Percentiles rank a stretch among this genome's conserved stretches.
These are phyloP conservation scores for Leccinum boreale DNA, from an alignment of 768 basidiomycete species.

Conservation along the genomic window DNA sequence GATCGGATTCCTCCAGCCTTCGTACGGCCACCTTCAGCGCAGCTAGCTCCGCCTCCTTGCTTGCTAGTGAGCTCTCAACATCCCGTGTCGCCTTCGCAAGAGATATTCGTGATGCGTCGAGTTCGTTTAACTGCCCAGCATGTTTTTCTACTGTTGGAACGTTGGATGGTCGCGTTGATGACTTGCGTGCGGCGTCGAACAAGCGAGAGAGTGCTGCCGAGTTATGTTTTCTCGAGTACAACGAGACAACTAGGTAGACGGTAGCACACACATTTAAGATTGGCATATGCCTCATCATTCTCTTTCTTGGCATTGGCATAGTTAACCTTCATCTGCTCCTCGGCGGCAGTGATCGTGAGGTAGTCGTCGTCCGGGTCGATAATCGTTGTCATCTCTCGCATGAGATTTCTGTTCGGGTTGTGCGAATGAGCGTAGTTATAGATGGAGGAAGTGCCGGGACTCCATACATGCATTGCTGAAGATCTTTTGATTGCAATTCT, in stretches of 20 bases:
- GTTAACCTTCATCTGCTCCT: constrained; percentile 61
- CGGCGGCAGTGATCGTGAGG: constrained; percentile 67
- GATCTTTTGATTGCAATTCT: constrained; percentile 32
- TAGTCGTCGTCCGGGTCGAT: constrained; percentile 81
- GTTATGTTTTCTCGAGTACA: neutral
- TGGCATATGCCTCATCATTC: constrained; percentile 61
- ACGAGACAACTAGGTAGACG: neutral
- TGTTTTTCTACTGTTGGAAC: constrained; percentile 70
- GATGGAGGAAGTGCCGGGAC: neutral
- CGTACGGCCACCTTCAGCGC: constrained; percentile 62
- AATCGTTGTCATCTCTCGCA: constrained; percentile 66
- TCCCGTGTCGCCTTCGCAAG: constrained; percentile 76
- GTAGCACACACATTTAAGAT: constrained; percentile 52
- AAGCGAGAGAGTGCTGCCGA: constrained; percentile 56
- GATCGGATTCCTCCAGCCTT: constrained; percentile 63
- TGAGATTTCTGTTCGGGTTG: constrained; percentile 48
- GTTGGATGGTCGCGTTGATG: constrained; percentile 64
- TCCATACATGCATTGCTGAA: constrained; percentile 35
- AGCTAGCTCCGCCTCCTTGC: constrained; percentile 68
- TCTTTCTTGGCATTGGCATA: constrained; percentile 61
- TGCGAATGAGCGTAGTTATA: neutral
- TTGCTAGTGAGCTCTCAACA: constrained; percentile 58
- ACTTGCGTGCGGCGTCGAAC: constrained; percentile 67
- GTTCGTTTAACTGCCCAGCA: constrained; percentile 55
- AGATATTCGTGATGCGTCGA: constrained; percentile 60